phyloP scores from a whole-genome alignment of 441 rosid genomes.

The Theobroma grandiflorum region DNA sequence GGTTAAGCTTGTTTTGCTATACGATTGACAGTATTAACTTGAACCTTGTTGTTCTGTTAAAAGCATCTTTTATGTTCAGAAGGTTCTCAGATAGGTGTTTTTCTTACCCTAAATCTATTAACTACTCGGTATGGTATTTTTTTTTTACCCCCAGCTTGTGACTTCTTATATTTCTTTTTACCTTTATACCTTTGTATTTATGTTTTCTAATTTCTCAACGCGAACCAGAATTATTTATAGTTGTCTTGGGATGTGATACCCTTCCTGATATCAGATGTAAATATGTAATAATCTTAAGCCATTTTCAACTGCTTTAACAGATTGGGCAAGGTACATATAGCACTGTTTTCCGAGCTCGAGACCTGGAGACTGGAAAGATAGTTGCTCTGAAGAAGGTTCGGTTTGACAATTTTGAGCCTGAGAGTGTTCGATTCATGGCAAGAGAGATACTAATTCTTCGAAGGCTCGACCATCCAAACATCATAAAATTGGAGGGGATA shows the following conservation, averaged over 20 bases:
- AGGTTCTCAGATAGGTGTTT: neutral
- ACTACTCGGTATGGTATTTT: neutral
- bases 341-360: conserved; percentile 86
- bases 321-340: conserved; percentile 97
- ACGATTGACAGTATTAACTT: neutral
- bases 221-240: no score
- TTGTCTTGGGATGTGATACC: neutral
- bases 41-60: neutral
- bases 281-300: neutral
- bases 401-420: conserved; percentile 93
- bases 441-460: conserved; percentile 90
- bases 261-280: neutral
- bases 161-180: neutral
- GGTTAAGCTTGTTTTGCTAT: conserved; percentile 1
- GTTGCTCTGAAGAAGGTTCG: conserved; percentile 94
- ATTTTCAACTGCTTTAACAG: conserved; percentile 41
- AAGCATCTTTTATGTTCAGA: neutral
- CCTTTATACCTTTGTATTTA: neutral
- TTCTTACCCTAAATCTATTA: neutral
- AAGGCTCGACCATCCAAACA: conserved; percentile 83
- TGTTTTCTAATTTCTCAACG: neutral
- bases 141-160: neutral
- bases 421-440: conserved; percentile 96
- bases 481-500: conserved; percentile 85
- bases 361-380: conserved; percentile 73